Conservation (phyloP, 2,329 filamentous ascomycete genomes). For the Metarhizium rileyi region DNA sequence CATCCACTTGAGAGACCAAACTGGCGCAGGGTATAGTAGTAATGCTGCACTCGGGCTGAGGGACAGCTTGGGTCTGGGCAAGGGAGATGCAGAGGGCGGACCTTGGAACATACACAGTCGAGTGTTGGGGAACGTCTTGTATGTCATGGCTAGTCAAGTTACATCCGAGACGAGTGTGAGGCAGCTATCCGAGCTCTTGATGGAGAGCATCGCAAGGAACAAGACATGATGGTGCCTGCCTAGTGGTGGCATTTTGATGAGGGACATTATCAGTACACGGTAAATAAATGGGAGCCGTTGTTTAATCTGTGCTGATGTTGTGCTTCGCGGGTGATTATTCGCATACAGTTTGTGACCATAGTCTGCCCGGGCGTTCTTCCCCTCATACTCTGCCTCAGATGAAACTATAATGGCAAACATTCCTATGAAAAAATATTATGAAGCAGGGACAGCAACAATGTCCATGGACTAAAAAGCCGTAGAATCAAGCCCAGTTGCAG, state of each 20-base stretch:
- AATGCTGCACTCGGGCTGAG: conserved; percentile 35
- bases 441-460: background rate
- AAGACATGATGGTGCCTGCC: background rate
- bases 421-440: background rate
- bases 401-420: background rate
- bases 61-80: conserved; percentile 19
- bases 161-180: conserved; percentile 21
- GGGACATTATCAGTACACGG: no score
- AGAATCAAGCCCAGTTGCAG: background rate
- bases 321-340: no score
- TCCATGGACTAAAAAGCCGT: background rate
- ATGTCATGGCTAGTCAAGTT: conserved; percentile 46
- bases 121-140: conserved; percentile 48
- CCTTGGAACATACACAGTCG: conserved; percentile 43
- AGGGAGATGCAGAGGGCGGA: conserved; percentile 13
- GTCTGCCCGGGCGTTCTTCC: no score
- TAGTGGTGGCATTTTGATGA: no score
- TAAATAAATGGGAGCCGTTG: no score
- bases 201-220: conserved; percentile 2
- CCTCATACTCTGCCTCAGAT: no score
- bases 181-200: conserved; percentile 14
- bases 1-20: conserved; percentile 40
- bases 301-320: no score
- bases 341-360: no score
- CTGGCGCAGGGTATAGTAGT: conserved; percentile 37